A percentile compares a stretch with the other conserved stretches of the same genome.
phyloP scores from a whole-genome alignment of 2,329 filamentous ascomycete genomes.

The Aspergillus fumigatiaffinis region DNA sequence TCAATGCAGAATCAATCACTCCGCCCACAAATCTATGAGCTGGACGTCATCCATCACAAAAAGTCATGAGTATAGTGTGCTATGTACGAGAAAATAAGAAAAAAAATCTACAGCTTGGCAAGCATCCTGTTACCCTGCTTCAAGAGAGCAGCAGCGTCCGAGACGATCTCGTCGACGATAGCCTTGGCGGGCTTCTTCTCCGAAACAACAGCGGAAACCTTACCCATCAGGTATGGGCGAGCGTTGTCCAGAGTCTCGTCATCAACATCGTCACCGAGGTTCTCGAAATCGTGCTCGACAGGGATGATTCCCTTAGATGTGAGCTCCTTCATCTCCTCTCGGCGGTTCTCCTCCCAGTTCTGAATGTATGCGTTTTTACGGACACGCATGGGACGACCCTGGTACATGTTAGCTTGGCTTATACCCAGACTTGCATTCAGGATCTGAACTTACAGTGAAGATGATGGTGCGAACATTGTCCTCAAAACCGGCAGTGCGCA shows the following conservation, averaged over 20 bases:
- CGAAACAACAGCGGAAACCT: conserved; percentile 88
- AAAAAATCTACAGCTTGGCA: conserved; percentile 61
- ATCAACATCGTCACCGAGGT: conserved; percentile 65
- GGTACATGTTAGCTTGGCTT: conserved; percentile 12
- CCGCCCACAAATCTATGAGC: background rate
- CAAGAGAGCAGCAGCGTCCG: conserved; percentile 70
- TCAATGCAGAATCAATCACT: background rate
- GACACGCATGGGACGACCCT: conserved; percentile 85
- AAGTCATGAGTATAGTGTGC: background rate
- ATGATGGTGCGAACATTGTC: conserved; percentile 97
- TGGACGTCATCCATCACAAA: background rate
- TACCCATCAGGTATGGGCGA: conserved; percentile 91
- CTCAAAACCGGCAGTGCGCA: conserved; percentile 85
- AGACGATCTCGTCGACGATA: conserved; percentile 91
- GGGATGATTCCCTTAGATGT: conserved; percentile 86
- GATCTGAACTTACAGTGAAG: conserved; percentile 62
- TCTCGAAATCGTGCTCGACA: conserved; percentile 91
- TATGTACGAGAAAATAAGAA: conserved; percentile 7
- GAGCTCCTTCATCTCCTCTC: conserved; percentile 85
- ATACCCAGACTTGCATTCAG: background rate
- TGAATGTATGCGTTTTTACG: conserved; percentile 89
- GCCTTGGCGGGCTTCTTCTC: conserved; percentile 87
- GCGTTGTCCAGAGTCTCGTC: conserved; percentile 91
- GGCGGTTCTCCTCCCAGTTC: conserved; percentile 94
- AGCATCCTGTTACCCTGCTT: conserved; percentile 64